phyloP scores from a whole-genome alignment of 768 basidiomycete species.

The Mycena alexandri region DNA sequence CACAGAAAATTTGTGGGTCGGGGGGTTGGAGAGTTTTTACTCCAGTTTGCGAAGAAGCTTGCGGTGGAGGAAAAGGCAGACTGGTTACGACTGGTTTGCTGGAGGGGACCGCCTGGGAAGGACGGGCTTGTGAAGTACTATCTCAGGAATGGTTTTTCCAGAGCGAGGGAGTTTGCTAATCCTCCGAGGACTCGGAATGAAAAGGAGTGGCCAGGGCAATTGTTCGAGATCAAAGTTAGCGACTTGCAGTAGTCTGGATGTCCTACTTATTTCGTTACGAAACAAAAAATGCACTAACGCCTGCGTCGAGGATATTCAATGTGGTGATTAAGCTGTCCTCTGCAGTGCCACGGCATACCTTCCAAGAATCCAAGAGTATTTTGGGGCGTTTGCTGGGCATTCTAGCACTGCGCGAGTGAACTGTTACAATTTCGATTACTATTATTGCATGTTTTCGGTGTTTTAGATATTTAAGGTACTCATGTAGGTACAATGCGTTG shows the following conservation, averaged over 20 bases:
- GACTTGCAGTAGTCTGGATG: not conserved
- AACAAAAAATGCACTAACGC: no score
- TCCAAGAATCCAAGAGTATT: no score
- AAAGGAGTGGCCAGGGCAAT: constrained; percentile 30
- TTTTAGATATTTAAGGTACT: no score
- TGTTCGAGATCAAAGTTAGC: constrained; percentile 32
- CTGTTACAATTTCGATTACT: no score
- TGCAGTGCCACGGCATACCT: no score
- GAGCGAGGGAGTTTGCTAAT: constrained; percentile 26
- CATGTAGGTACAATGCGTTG: no score
- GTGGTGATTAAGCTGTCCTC: no score
- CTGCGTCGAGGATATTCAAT: no score
- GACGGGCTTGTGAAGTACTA: constrained; percentile 34
- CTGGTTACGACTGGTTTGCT: constrained; percentile 34
- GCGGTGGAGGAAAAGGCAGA: constrained; percentile 29
- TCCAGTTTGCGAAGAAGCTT: constrained; percentile 18
- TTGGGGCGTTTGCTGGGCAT: no score
- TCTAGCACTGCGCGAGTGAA: no score
- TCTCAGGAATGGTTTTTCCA: constrained; percentile 23
- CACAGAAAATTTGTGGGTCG: constrained; percentile 19
- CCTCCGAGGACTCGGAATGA: not conserved
- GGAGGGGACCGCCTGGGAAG: constrained; percentile 29
- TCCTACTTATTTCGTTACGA: no score
- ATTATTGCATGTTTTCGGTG: no score
- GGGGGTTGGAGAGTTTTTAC: constrained; percentile 28